These are phyloP conservation scores for Plenodomus tracheiphilus DNA, from an alignment of 2,329 filamentous ascomycete species.

Conservation along the genomic window DNA sequence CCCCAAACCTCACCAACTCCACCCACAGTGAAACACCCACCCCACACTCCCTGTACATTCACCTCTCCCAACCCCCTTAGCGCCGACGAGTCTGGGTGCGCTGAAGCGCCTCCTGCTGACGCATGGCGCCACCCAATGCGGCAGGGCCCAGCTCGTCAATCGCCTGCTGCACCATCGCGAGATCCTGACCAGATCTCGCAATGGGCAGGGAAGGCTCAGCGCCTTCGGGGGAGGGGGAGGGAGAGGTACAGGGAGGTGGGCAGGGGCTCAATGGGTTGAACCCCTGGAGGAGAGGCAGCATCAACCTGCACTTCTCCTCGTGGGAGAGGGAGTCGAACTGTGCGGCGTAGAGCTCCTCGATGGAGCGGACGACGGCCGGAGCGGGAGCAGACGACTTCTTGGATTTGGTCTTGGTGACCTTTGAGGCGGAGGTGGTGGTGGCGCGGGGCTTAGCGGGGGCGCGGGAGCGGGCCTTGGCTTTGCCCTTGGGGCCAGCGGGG, in stretches of 20 bases:
- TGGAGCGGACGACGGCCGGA: constrained; percentile 2
- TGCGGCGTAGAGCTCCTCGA: constrained; percentile 12
- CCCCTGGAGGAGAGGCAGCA: constrained; percentile 22
- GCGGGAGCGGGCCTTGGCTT: background rate
- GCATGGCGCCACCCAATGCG: constrained; percentile 6
- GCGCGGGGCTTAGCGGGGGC: constrained; percentile 1
- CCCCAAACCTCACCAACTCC: background rate
- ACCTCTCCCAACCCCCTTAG: background rate
- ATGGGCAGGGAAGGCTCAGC: background rate
- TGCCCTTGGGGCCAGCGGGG: background rate
- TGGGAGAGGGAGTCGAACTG: constrained; percentile 12
- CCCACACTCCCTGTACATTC: background rate
- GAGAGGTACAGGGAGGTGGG: background rate
- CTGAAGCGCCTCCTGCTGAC: constrained; percentile 23
- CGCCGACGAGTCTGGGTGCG: constrained; percentile 6
- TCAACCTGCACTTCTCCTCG: constrained; percentile 20
- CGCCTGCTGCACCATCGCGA: background rate
- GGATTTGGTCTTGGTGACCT: constrained; percentile 4
- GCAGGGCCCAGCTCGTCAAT: constrained; percentile 2
- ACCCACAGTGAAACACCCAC: background rate
- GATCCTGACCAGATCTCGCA: background rate
- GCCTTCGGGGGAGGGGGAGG: no score
- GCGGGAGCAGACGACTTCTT: constrained; percentile 1
- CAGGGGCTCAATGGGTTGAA: constrained; percentile 14
- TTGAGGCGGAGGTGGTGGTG: background rate